These are phyloP conservation scores for Penicillium brevicompactum DNA, from an alignment of 2,329 filamentous ascomycete genomes.

Conservation along the genomic window DNA sequence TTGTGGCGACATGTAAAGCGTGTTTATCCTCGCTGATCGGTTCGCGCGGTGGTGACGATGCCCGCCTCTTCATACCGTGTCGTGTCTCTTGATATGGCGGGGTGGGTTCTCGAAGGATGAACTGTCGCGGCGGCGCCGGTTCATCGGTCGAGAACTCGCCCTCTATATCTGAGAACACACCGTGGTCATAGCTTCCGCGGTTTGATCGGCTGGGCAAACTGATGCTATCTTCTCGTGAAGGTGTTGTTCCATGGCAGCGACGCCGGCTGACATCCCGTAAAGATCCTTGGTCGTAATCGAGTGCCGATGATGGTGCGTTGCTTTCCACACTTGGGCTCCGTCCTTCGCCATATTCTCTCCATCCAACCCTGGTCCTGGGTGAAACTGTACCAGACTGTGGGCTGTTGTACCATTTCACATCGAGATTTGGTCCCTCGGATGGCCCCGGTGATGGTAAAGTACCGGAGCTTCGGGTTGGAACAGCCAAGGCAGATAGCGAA, in stretches of 20 bases:
- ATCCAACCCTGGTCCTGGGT: slow-evolving; percentile 41
- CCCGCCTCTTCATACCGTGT: slow-evolving; percentile 64
- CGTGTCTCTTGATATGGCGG: slow-evolving; percentile 45
- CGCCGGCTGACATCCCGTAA: slow-evolving; percentile 42
- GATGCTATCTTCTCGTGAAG: slow-evolving; percentile 52
- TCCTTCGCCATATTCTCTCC: slow-evolving; percentile 45
- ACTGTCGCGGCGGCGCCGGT: slow-evolving; percentile 35
- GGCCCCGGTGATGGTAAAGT: slow-evolving; percentile 36
- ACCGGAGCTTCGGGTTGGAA: slow-evolving; percentile 34
- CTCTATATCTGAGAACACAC: slow-evolving; percentile 55
- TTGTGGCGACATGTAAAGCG: slow-evolving; percentile 36
- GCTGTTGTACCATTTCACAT: slow-evolving; percentile 43
- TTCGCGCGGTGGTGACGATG: slow-evolving; percentile 65
- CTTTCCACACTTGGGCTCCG: slow-evolving; percentile 49
- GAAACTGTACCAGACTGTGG: slow-evolving; percentile 45
- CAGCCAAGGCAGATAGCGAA: slow-evolving; percentile 35
- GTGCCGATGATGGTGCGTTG: slow-evolving; percentile 38
- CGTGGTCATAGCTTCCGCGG: slow-evolving; percentile 65
- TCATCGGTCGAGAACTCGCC: slow-evolving; percentile 45
- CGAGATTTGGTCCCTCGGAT: slow-evolving; percentile 34
- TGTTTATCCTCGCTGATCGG: slow-evolving; percentile 40
- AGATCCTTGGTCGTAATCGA: slow-evolving; percentile 44
- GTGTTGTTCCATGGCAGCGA: slow-evolving; percentile 52
- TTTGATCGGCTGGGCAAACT: slow-evolving; percentile 56
- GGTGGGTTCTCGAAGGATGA: slow-evolving; percentile 43